Evolutionary conservation across 2,329 filamentous ascomycete species (phyloP).

Genomic region (Cladophialophora immunda): DNA sequence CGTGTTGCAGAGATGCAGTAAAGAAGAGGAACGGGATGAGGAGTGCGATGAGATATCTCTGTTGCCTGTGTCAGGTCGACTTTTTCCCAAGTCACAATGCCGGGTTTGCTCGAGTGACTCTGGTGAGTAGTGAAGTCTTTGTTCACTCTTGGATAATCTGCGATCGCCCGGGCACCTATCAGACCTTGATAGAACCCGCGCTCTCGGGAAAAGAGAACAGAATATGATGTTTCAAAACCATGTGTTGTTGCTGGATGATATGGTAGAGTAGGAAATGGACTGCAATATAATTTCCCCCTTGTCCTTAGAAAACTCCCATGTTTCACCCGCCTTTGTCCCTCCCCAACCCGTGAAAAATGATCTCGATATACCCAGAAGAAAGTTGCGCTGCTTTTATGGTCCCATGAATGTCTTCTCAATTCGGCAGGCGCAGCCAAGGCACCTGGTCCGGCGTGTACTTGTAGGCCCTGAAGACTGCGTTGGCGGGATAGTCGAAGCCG

Average conservation of each 20-base stretch:
- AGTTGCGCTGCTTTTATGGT: too few species aligned
- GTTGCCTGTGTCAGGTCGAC: neutral
- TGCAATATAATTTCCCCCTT: neutral
- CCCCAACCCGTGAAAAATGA: neutral
- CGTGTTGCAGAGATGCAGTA: neutral
- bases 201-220: neutral
- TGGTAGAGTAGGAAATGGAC: neutral
- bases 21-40: neutral
- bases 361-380: too few species aligned
- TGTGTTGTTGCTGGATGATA: neutral
- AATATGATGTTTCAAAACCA: neutral
- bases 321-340: neutral
- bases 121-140: neutral
- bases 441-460: constrained; percentile 53
- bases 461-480: constrained; percentile 57
- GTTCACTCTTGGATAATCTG: neutral
- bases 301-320: neutral
- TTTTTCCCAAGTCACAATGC: neutral
- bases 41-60: neutral
- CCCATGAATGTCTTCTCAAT: constrained; percentile 1
- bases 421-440: constrained; percentile 47
- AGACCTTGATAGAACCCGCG: neutral
- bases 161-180: neutral
- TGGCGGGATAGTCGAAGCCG: constrained; percentile 48
- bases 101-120: neutral